Evolutionary conservation across 768 basidiomycete species (phyloP).

Genomic region (Agrocybe pediades): DNA sequence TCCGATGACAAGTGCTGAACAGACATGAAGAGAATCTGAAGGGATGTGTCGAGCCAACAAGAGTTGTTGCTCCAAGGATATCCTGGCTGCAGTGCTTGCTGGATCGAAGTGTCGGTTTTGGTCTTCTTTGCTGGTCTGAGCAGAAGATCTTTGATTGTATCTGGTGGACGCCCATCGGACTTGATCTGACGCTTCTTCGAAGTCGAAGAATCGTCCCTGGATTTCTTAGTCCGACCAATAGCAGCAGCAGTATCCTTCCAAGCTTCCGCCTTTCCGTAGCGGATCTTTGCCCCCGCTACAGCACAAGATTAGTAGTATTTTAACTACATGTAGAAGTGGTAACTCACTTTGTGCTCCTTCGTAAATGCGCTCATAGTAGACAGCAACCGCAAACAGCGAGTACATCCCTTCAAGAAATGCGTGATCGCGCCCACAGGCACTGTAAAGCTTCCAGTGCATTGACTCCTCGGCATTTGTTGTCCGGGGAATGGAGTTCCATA

Average conservation of each 20-base stretch:
- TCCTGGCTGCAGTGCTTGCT: background rate
- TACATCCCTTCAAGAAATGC: constrained; percentile 11
- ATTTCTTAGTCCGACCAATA: constrained; percentile 17
- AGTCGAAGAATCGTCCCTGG: background rate
- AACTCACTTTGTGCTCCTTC: background rate
- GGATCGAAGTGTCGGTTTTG: background rate
- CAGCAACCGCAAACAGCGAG: background rate
- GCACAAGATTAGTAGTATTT: background rate
- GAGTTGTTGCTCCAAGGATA: constrained; percentile 12
- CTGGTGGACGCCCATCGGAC: constrained; percentile 15
- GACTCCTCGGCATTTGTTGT: constrained; percentile 30
- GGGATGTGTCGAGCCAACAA: constrained; percentile 11
- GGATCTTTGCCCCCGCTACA: constrained; percentile 7
- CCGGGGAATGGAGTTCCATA: constrained; percentile 23
- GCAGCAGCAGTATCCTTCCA: constrained; percentile 8
- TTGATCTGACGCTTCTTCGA: constrained; percentile 3
- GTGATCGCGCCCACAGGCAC: constrained; percentile 18
- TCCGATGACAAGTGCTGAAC: background rate
- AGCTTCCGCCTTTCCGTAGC: constrained; percentile 12
- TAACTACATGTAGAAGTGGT: background rate
- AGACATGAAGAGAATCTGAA: constrained; percentile 4
- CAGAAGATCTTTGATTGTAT: constrained; percentile 7
- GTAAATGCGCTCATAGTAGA: background rate
- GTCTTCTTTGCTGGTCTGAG: background rate
- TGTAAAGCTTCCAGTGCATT: constrained; percentile 30